These are phyloP conservation scores for Trichophyton benhamiae DNA, from an alignment of 2,329 filamentous ascomycete species.

Conservation along the genomic window DNA sequence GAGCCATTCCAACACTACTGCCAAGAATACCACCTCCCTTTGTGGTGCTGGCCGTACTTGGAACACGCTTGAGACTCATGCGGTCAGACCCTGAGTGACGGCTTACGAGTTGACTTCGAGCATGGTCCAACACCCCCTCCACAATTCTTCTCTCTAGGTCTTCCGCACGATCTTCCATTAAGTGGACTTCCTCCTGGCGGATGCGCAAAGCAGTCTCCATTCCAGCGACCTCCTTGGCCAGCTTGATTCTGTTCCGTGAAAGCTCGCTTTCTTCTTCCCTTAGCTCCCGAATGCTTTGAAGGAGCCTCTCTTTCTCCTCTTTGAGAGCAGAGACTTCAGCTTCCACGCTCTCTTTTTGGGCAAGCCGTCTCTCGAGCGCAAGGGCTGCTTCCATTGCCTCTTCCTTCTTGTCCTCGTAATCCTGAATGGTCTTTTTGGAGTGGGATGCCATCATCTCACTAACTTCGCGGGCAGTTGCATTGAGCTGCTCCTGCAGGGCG, in stretches of 20 bases:
- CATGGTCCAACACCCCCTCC: slow-evolving; percentile 93
- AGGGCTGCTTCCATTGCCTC: slow-evolving; percentile 68
- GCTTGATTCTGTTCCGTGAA: slow-evolving; percentile 60
- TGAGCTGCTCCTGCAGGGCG: slow-evolving; percentile 70
- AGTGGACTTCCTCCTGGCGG: slow-evolving; percentile 76
- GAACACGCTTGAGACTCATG: slow-evolving; percentile 42
- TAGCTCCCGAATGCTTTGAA: slow-evolving; percentile 41
- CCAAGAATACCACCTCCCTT: slow-evolving; percentile 28
- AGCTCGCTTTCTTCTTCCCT: slow-evolving; percentile 52
- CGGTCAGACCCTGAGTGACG: slow-evolving; percentile 44
- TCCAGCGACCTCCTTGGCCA: slow-evolving; percentile 76
- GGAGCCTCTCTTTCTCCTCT: slow-evolving; percentile 51
- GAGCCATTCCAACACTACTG: slow-evolving; percentile 35
- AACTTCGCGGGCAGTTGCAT: slow-evolving; percentile 71
- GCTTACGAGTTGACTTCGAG: slow-evolving; percentile 67
- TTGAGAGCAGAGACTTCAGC: slow-evolving; percentile 38
- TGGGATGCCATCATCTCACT: slow-evolving; percentile 69
- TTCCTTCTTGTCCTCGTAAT: slow-evolving; percentile 66
- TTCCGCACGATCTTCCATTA: slow-evolving; percentile 84
- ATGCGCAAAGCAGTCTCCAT: slow-evolving; percentile 82
- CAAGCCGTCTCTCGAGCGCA: slow-evolving; percentile 63
- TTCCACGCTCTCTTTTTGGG: slow-evolving; percentile 53
- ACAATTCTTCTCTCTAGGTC: slow-evolving; percentile 81
- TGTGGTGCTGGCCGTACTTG: slow-evolving; percentile 34
- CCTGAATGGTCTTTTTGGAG: slow-evolving; percentile 59